phyloP scores from a whole-genome alignment of 257 asterid genomes.

The Echium plantagineum region DNA sequence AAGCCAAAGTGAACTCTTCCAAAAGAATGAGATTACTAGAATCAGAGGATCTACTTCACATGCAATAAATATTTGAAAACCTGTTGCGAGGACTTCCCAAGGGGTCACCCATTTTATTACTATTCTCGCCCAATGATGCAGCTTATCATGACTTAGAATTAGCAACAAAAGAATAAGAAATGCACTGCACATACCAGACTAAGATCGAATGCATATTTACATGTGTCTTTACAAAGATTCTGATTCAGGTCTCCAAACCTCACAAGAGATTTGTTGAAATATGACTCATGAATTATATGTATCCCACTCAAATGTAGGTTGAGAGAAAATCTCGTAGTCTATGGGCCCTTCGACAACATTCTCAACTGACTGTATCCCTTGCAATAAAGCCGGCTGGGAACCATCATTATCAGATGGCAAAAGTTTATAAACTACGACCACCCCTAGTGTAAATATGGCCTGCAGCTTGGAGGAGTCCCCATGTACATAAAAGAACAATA shows the following conservation, averaged over 20 bases:
- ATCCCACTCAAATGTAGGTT: constrained; percentile 97
- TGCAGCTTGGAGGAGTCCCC: constrained; percentile 92
- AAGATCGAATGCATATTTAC: constrained; percentile 13
- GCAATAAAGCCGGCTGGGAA: constrained; percentile 55
- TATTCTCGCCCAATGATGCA: no score
- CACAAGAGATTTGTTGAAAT: constrained; percentile 7
- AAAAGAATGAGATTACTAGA: no score
- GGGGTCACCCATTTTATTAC: no score
- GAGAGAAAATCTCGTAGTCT: constrained; percentile 81
- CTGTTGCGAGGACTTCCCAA: no score
- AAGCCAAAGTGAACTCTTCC: no score
- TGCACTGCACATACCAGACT: not conserved
- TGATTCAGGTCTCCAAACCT: not conserved
- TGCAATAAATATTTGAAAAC: no score
- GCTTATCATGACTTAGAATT: not conserved
- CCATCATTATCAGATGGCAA: constrained; percentile 53
- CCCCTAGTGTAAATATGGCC: constrained; percentile 81
- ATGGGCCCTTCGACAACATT: constrained; percentile 49
- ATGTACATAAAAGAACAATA: constrained; percentile 63
- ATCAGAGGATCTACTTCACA: no score
- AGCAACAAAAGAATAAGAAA: not conserved
- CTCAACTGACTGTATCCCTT: constrained; percentile 66
- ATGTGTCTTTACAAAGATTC: constrained; percentile 1
- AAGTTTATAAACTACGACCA: constrained; percentile 68
- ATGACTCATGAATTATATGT: constrained; percentile 34